Conservation (phyloP, 2,329 filamentous ascomycete species). For the Botrytis tulipae region DNA sequence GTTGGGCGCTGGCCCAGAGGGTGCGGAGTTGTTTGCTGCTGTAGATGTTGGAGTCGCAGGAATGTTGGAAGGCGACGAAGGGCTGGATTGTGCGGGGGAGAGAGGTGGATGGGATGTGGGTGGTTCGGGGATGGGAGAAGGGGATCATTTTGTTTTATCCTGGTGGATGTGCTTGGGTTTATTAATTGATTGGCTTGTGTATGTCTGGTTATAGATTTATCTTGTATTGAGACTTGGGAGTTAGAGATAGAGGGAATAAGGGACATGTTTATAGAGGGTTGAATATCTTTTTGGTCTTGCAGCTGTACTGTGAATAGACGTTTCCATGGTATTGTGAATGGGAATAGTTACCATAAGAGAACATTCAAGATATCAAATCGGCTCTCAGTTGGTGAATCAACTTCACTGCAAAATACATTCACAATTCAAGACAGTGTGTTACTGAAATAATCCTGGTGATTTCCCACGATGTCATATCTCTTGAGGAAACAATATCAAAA, state of each 20-base stretch:
- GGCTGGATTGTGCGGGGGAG: neutral
- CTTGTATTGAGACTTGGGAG: neutral
- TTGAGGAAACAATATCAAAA: neutral
- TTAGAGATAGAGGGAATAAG: neutral
- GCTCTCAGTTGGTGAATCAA: neutral
- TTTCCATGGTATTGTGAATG: neutral
- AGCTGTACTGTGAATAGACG: neutral
- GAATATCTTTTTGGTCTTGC: neutral
- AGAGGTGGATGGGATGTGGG: too few relatives aligned
- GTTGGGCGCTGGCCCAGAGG: neutral
- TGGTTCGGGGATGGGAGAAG: neutral
- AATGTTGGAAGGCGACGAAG: neutral
- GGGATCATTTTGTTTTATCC: neutral
- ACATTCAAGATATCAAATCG: rapidly evolving
- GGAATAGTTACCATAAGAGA: neutral
- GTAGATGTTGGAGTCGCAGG: neutral
- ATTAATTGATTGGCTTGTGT: neutral
- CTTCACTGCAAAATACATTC: neutral
- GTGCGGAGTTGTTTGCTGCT: neutral
- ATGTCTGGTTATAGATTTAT: neutral
- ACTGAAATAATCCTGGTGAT: too few relatives aligned
- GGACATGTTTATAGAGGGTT: neutral
- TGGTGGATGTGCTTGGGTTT: neutral
- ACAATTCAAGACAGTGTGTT: neutral
- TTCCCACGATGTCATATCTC: too few relatives aligned